Evolutionary conservation across 805 yeast species (phyloP).

Genomic region (Lipomyces anomalus): DNA sequence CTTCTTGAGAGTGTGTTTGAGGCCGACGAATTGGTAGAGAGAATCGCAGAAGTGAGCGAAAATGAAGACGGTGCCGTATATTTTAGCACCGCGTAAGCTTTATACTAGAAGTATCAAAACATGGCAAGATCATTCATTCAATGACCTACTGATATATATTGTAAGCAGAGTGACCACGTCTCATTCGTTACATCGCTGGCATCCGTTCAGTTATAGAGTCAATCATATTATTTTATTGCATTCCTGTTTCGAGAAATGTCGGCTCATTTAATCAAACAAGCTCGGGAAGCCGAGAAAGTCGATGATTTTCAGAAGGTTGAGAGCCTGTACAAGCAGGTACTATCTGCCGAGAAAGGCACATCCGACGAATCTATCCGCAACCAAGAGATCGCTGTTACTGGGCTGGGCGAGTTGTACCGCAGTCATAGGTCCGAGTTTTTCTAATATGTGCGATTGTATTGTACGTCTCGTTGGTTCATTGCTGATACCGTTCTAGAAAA

Average conservation of each 20-base stretch:
- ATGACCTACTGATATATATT: too few species aligned
- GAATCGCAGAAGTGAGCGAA: too few species aligned
- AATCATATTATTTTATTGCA: too few species aligned
- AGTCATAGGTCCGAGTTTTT: constrained; percentile 28
- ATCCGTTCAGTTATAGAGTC: too few species aligned
- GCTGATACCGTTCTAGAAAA: constrained; percentile 27
- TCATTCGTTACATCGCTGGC: too few species aligned
- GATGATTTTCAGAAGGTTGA: constrained; percentile 57
- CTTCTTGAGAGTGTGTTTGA: too few species aligned
- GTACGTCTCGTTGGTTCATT: neutral
- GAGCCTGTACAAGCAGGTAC: constrained; percentile 47
- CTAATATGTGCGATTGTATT: neutral
- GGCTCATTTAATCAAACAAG: constrained; percentile 35
- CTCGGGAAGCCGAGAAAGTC: constrained; percentile 51
- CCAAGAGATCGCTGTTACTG: constrained; percentile 66
- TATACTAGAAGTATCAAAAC: too few species aligned
- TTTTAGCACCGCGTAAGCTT: too few species aligned
- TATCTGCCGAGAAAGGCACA: constrained; percentile 32
- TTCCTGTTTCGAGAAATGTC: neutral
- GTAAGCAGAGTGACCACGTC: too few species aligned
- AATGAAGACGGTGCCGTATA: too few species aligned
- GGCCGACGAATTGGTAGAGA: too few species aligned
- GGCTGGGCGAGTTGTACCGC: constrained; percentile 69
- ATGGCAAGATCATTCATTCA: too few species aligned
- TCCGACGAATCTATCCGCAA: constrained; percentile 44